Evolutionary conservation across 305 asterid genomes (phyloP).

Genomic region (Striga hermonthica): DNA sequence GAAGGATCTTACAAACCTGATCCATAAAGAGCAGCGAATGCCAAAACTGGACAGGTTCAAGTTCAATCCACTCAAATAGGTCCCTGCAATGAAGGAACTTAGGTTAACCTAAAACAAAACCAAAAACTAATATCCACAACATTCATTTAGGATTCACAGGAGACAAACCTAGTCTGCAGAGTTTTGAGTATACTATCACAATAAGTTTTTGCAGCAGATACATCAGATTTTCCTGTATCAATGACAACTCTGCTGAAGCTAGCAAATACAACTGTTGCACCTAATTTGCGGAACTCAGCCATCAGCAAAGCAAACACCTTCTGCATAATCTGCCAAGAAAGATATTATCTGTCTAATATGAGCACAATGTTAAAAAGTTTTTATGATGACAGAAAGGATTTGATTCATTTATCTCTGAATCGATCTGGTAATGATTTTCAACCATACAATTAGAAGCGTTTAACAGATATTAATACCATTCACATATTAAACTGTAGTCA

Average conservation of each 20-base stretch:
- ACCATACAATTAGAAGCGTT: slow-evolving; percentile 3
- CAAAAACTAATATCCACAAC: slow-evolving; percentile 9
- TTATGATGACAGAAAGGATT: slow-evolving; percentile 22
- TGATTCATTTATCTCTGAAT: slow-evolving; percentile 18
- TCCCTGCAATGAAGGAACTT: slow-evolving; percentile 54
- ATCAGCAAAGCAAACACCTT: slow-evolving; percentile 89
- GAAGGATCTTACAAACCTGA: slow-evolving; percentile 57
- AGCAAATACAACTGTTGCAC: slow-evolving; percentile 78
- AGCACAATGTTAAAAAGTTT: slow-evolving; percentile 12
- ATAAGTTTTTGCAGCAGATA: slow-evolving; percentile 87
- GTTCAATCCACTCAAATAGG: slow-evolving; percentile 93
- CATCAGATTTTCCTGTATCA: slow-evolving; percentile 87
- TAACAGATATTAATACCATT: slow-evolving; percentile 19
- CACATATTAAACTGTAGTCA: slow-evolving; percentile 17
- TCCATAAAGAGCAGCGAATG: slow-evolving; percentile 96
- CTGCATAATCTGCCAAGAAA: slow-evolving; percentile 74
- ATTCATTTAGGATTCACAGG: slow-evolving; percentile 26
- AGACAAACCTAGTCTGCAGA: slow-evolving; percentile 70
- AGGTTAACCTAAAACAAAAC: slow-evolving; percentile 30
- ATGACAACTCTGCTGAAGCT: slow-evolving; percentile 80
- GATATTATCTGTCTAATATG: slow-evolving; percentile 22
- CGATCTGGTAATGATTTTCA: slow-evolving; percentile 13
- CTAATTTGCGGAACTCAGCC: slow-evolving; percentile 94
- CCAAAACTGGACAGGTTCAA: slow-evolving; percentile 93
- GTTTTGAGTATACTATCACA: slow-evolving; percentile 87